A percentile compares a stretch with the other conserved stretches of the same genome.
phyloP scores from a whole-genome alignment of 2,329 filamentous ascomycete species.

The Penicillium sp. region DNA sequence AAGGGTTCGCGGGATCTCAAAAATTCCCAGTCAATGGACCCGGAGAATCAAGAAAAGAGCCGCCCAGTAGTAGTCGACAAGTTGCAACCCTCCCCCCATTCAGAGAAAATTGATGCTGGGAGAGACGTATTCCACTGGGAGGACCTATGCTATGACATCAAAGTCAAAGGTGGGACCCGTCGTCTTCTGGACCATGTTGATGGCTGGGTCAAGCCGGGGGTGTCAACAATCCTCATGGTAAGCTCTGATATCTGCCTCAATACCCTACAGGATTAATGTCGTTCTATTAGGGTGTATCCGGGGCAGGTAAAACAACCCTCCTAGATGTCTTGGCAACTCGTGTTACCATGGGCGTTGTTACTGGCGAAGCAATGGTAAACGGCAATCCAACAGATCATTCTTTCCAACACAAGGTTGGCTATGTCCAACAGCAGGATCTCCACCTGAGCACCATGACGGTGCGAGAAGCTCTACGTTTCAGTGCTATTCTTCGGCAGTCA shows the following conservation, averaged over 20 bases:
- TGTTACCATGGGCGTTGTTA: constrained; percentile 82
- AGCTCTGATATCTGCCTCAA: not conserved
- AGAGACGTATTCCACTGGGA: constrained; percentile 83
- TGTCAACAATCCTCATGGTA: constrained; percentile 79
- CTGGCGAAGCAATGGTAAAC: constrained; percentile 81
- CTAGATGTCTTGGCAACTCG: constrained; percentile 83
- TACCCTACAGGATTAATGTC: not conserved
- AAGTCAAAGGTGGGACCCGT: constrained; percentile 73
- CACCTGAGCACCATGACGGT: constrained; percentile 84
- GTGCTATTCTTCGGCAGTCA: constrained; percentile 83
- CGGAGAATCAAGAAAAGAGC: not conserved
- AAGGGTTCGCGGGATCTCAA: not conserved
- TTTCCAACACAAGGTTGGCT: constrained; percentile 40
- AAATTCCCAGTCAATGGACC: not conserved
- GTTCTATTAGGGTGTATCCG: constrained; percentile 66
- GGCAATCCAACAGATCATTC: constrained; percentile 66
- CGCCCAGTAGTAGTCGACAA: not conserved
- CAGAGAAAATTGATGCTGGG: constrained; percentile 20
- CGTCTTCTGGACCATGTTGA: constrained; percentile 82
- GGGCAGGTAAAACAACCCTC: constrained; percentile 88
- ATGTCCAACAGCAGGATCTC: constrained; percentile 85
- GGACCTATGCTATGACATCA: constrained; percentile 68
- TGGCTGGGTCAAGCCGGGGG: constrained; percentile 92
- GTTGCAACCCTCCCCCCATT: constrained; percentile 26
- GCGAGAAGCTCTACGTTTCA: constrained; percentile 83